These are phyloP conservation scores for Aspergillus sp. DNA, from an alignment of 2,329 filamentous ascomycete species.

Conservation along the genomic window DNA sequence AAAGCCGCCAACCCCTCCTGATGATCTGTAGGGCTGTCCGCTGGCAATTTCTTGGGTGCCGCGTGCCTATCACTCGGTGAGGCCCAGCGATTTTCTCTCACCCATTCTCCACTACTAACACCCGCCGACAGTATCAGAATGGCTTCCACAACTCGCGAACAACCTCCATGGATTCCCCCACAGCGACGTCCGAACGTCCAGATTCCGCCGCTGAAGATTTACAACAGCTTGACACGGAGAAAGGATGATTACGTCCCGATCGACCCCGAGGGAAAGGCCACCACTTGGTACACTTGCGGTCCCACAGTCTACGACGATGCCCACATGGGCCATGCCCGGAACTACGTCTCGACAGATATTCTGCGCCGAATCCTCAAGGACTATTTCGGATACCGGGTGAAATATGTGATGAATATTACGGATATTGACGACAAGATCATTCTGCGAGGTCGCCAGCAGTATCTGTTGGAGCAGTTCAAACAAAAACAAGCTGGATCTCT, in stretches of 20 bases:
- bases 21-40: background rate
- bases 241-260: constrained; percentile 75
- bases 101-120: background rate
- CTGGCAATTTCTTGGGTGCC: background rate
- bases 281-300: constrained; percentile 87
- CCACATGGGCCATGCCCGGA: constrained; percentile 79
- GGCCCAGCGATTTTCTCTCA: background rate
- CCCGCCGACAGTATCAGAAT: background rate
- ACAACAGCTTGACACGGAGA: constrained; percentile 74
- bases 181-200: constrained; percentile 28
- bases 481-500: background rate
- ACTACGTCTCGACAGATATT: constrained; percentile 89
- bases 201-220: constrained; percentile 66
- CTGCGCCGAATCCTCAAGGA: constrained; percentile 77
- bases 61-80: background rate
- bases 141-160: constrained; percentile 30
- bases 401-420: constrained; percentile 92
- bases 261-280: constrained; percentile 63
- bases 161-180: constrained; percentile 43
- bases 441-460: constrained; percentile 31
- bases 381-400: constrained; percentile 79
- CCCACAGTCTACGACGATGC: constrained; percentile 83
- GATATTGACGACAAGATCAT: constrained; percentile 70
- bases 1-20: background rate
- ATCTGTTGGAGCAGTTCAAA: constrained; percentile 13